Evolutionary conservation across 2,329 filamentous ascomycete species (phyloP).

Genomic region (Penicillium sp.): DNA sequence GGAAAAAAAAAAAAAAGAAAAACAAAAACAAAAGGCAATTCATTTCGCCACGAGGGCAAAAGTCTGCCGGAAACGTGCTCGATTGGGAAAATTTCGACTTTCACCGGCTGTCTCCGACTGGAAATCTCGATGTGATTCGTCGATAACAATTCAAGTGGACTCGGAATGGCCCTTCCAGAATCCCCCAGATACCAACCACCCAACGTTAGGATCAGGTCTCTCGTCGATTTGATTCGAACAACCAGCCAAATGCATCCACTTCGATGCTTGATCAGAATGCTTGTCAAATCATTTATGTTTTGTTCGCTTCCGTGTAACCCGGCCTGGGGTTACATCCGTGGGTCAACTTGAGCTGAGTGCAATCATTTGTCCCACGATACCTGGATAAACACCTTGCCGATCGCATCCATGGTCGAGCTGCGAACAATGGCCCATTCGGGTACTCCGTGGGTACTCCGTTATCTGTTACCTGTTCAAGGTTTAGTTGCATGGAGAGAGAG

Average conservation of each 20-base stretch:
- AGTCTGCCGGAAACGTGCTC: background rate
- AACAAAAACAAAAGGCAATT: background rate
- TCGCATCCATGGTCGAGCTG: constrained; percentile 24
- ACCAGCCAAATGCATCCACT: background rate
- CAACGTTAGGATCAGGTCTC: background rate
- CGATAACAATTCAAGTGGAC: constrained; percentile 12
- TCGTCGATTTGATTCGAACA: constrained; percentile 11
- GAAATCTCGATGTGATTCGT: constrained; percentile 9
- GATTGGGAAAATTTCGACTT: constrained; percentile 8
- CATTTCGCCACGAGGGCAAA: constrained; percentile 1
- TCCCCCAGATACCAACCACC: constrained; percentile 8
- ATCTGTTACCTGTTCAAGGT: constrained; percentile 7
- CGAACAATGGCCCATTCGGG: constrained; percentile 18
- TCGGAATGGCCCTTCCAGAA: constrained; percentile 14
- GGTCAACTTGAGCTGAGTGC: background rate
- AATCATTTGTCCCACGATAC: constrained; percentile 12
- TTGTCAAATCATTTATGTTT: background rate
- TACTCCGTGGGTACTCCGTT: too few relatives aligned
- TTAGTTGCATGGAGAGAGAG: constrained; percentile 3
- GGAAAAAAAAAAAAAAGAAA: background rate
- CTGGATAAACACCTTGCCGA: constrained; percentile 13
- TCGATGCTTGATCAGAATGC: background rate
- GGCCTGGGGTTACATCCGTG: constrained; percentile 34
- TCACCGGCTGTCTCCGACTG: constrained; percentile 18
- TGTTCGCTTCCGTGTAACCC: constrained; percentile 12